Base-by-base conservation (phyloP, 2,329 filamentous ascomycete species). In the Sphaerulina vaccinii region DNA sequence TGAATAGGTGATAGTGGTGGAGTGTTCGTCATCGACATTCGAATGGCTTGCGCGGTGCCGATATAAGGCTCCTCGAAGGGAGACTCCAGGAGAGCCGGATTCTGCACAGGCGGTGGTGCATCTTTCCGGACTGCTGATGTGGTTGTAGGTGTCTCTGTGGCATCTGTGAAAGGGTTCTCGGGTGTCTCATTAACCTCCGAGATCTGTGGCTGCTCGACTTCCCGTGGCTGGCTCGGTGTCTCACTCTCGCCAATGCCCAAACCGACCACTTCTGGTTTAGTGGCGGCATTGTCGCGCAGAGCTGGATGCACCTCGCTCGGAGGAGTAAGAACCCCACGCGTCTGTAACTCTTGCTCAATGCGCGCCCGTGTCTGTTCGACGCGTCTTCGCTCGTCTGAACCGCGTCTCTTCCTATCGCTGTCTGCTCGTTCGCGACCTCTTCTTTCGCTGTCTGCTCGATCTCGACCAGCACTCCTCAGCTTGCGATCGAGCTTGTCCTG, bases 401-500 rank as follows among this genome's bases (percentile, higher is more conserved):
- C 79, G 42, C 77, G 76, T 21, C 55, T 50, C 37, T 52, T 62
- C 38, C 53, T 53, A 40, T 62, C 62, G 38, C 62, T 66, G 51
- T 68, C 61, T 29, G 60, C 61, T 15, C 75, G 74, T 55, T 81
- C 75, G 33, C 80, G 74, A 62, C 91, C 87, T 45, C n/a, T 62
- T 38, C 52, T 52, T 41, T 62, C 62, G 38, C 63, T 66, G 52
- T 68, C 62, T 24, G 60, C 61, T 15, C 75, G 74, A 55, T 81
- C 75, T 32, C 80, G 74, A 62, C 91, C 87, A 46, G 84, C 84
- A 45, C 82, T 78, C 35, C 83, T 79, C 19, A 93, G 72, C 52
- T 80, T 82, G 48, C 79, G 79, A 59, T 87, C 83, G 19, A 85
- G 71, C 57, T 79, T 82, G 56, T 89, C 83, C 56, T 84, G 81